A percentile compares a stretch with the other conserved stretches of the same genome.
Evolutionary conservation across 1,284 basidiomycete genomes (phyloP).

Genomic region (Rhodotorula glutinis): DNA sequence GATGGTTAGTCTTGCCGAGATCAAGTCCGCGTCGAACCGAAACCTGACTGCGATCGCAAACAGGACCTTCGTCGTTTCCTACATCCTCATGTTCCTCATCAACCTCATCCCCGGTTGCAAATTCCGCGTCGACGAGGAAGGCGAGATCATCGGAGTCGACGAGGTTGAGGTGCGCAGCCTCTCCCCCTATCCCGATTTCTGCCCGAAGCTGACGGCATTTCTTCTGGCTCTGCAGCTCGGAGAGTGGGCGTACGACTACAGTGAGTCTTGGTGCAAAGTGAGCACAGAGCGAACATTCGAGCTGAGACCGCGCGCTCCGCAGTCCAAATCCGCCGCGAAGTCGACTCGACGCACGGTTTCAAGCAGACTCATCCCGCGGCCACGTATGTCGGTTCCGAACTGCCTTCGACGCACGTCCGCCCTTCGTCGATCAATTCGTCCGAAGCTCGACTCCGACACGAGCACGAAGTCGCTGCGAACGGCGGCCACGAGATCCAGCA

Average conservation of each 20-base stretch:
- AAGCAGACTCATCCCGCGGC: neutral
- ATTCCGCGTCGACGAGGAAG: constrained; percentile 74
- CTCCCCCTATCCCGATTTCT: constrained; percentile 59
- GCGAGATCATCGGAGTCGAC: constrained; percentile 89
- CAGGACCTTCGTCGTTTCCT: constrained; percentile 58
- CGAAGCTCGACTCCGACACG: constrained; percentile 5
- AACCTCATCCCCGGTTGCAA: constrained; percentile 75
- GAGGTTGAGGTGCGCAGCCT: constrained; percentile 61
- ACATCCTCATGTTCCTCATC: constrained; percentile 63
- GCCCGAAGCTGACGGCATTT: neutral
- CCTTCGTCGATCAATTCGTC: constrained; percentile 25
- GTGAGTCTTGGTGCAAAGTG: neutral
- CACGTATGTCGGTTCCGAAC: neutral
- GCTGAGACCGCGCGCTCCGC: neutral
- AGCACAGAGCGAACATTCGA: neutral
- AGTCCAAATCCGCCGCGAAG: constrained; percentile 25
- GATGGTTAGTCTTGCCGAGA: constrained; percentile 46
- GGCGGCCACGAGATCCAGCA: neutral
- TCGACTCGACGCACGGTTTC: constrained; percentile 23
- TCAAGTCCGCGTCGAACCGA: too few relatives aligned
- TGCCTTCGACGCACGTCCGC: constrained; percentile 12
- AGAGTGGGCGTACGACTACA: constrained; percentile 30
- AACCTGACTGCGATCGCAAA: too few relatives aligned
- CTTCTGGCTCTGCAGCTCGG: constrained; percentile 2
- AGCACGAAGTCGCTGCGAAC: neutral